Evolutionary conservation across 805 yeast species (phyloP), one percentile per base, ranked within the genome.

Genomic region (Barnettozyma vustinii): DNA sequence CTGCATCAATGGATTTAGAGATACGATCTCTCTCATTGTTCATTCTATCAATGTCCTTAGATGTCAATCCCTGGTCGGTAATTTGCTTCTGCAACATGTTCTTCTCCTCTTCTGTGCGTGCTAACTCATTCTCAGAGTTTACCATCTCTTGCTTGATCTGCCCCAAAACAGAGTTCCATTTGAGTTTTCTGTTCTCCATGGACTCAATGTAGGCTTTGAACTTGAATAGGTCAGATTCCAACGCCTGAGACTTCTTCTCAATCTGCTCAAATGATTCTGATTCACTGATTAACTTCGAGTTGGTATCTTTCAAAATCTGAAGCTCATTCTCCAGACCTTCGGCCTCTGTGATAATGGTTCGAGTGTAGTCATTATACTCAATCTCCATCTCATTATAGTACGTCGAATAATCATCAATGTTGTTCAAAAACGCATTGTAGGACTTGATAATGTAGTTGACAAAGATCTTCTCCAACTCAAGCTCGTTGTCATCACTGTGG

Each of bases 201-300:
- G 79, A 73, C 40, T 79, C 79, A 46, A 86, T 80, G 60, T 84
- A 87, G n/a, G 81, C 83, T 56, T 78, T 75, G 58, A 87, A 85
- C 63, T 85, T 84, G 40, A 70, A 69, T 40, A 84, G 71, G 63
- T 89, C 96, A 52, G 79, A 78, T 54, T 83, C 85, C 48, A 89
- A 68, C 1, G 88, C 86, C 52, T 71, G 72, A 5, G 80, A 65
- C 60, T 83, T 81, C 58, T 76, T 78, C 49, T 75, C 75, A 21
- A 83, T 77, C 20, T 74, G 68, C 43, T 74, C 75, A 33, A 82
- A 67, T 18, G 71, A 66, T 21, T 74, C 73, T 44, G 74, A 68
- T 52, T 79, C 77, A 5, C 66, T 65, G 37, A 71, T 62, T 1
- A 81, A 56, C 21, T 67, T 69, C 25, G 73, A 66, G 45, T 73